Base-by-base conservation (phyloP, 192 early-diverging fungal species). In the Ambispora gerdemannii region DNA sequence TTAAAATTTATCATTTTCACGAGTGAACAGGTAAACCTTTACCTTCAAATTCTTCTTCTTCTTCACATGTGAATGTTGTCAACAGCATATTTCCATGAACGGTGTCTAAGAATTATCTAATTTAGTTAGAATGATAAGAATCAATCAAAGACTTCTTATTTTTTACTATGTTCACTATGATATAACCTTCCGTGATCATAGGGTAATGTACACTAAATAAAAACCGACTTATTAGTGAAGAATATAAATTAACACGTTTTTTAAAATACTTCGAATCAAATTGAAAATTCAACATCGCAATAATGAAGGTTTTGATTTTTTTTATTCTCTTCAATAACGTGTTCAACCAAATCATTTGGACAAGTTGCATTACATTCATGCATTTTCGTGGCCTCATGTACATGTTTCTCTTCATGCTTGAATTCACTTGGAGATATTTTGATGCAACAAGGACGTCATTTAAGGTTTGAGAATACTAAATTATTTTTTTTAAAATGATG, bases 41-140 rank as follows among this genome's bases (percentile, higher is more conserved):
- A 63, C 35, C 47, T 69, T 78, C 77, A 66, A 79, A 77, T 56
- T 73, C 75, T 4, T 66, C 77, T 3, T 78, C 76, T 33, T 60
- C 35, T 17, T 79, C n/a, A n/a, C n/a, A n/a, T n/a, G n/a, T n/a
- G n/a, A n/a, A n/a, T n/a, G n/a, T n/a, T n/a, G n/a, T n/a, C 25
- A 76, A 32, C 6, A 70, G 35, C 76, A 78, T 78, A 49, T 80
- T 80, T 67, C 76, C 76, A 47, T 77, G 72, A 53, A 56, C 52
- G 32, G 50, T 58, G n/a, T 2, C 58, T 56, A 30, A 25, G n/a
- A 3, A 25, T n/a, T n/a, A n/a, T n/a, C n/a, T n/a, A n/a, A n/a
- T n/a, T n/a, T n/a, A n/a, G n/a, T n/a, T n/a, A n/a, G n/a, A n/a
- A n/a, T n/a, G n/a, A n/a, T n/a, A n/a, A n/a, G n/a, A n/a, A 20